Evolutionary conservation across 768 basidiomycete genomes (phyloP).

Genomic region (Lactarius sanguifluus): DNA sequence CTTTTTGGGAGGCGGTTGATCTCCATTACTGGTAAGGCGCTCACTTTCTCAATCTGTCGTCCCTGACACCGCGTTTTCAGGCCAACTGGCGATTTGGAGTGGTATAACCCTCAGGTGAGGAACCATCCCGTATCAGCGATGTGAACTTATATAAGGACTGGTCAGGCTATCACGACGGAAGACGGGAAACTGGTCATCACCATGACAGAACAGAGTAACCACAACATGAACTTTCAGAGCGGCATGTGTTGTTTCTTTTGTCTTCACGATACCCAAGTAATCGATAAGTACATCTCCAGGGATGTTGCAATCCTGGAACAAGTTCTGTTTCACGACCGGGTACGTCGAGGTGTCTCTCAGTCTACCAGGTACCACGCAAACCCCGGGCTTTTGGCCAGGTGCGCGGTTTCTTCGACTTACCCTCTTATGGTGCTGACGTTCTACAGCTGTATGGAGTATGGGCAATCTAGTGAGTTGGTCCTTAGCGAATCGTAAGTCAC

Average conservation of each 20-base stretch:
- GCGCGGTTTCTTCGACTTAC: constrained; percentile 32
- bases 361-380: constrained; percentile 59
- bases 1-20: constrained; percentile 84
- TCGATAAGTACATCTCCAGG: constrained; percentile 6
- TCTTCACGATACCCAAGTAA: neutral
- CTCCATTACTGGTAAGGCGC: constrained; percentile 71
- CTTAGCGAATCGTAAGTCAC: constrained; percentile 3
- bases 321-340: constrained; percentile 91
- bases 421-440: constrained; percentile 10
- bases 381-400: constrained; percentile 88
- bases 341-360: constrained; percentile 84
- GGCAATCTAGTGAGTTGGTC: constrained; percentile 54
- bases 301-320: constrained; percentile 88
- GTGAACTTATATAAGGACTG: constrained; percentile 20
- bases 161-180: constrained; percentile 65
- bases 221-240: constrained; percentile 83
- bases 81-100: constrained; percentile 77
- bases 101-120: constrained; percentile 74
- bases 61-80: constrained; percentile 31
- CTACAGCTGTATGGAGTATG: constrained; percentile 67
- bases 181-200: constrained; percentile 82
- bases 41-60: neutral
- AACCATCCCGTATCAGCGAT: constrained; percentile 4
- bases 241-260: constrained; percentile 46
- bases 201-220: constrained; percentile 62